Base-by-base conservation (phyloP, 2,329 filamentous ascomycete genomes). In the Bipolaris victoriae region DNA sequence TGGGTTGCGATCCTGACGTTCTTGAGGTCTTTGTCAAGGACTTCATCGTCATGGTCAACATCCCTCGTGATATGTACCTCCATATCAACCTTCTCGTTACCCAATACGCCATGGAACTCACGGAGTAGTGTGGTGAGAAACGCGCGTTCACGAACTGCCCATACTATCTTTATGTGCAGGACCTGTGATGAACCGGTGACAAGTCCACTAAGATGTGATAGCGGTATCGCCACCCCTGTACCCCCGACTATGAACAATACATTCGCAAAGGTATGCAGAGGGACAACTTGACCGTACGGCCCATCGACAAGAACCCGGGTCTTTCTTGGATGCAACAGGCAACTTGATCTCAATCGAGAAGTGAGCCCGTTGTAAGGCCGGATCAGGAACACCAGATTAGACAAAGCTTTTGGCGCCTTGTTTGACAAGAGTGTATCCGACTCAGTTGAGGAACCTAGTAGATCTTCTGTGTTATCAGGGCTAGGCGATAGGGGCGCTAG, bases 361-460 rank as follows among this genome's bases (percentile, higher is more conserved):
- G 82, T 84, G 75, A 82, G 83, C 47, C 82, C 81, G 48, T 80
- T 72, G 62, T 81, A 83, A 0, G 82, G 82, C 1, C 82, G 78
- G 48, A 84, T 77, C 63, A 81, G 79, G 62, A 84, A 83, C 4
- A 77, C 73, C 6, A 84, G 67, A 5, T 60, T 67, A 7, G 62
- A 60, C 16, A 20, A 41, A 7, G 57, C 24, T 11, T 49, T 16
- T 1, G 43, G 35, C 11, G 13, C 24, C 10, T 49, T 51, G 4
- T 63, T 49, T 5, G 58, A 18, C 6, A 75, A 65, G 1, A 74
- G 58, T 1, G 72, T 75, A 4, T 79, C 68, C 3, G 65, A 71
- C 54, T 71, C 67, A 11, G 55, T 65, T 2, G 70, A 72, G 1
- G 59, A 56, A 18, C 52, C 57, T 1, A 61, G 65, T 15, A 49